Evolutionary conservation across 169 alveolate species (phyloP), one percentile per base, ranked within the genome.

Genomic region (Babesia ovis): DNA sequence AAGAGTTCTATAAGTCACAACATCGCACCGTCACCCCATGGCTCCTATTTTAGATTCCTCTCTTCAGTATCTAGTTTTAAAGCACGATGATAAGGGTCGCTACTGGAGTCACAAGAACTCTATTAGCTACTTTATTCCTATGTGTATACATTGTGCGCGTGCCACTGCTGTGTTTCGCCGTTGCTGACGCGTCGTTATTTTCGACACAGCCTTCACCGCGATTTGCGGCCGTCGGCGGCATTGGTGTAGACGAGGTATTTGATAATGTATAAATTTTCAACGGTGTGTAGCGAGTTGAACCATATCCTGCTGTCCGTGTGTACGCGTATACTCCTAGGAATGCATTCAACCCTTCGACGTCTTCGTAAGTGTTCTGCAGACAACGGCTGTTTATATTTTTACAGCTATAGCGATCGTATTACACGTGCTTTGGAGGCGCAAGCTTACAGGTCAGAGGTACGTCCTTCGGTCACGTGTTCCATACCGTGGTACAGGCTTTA

Each of bases 221-320:
- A 3, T 64, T 64, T 64, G 45, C 39, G 22, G 62, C 27, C 32
- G 59, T 29, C 5, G 6, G 42, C 9, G 62, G 74, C 16, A 46
- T 45, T 12, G 74, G 74, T 12, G 51, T 64, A 1, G 74, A 64
- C 74, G 74, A 64, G 74, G 74, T 64, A 46, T 37, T 39, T 23
- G 0, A 18, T 27, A 20, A 14, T 9, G 6, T 1, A 23, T 3
- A 18, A 18, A 2, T n/a, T 0, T 20, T 25, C 16, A 79, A 5
- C 6, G 18, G 22, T 57, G 29, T 58, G 58, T 58, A 79, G 86
- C 81, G 68, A 5, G 86, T 79, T 42, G 86, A 79, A 60, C 86
- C 86, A 27, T 39, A 37, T 16, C 86, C 86, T 0, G 27, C 45
- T 18, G 41, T 79, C 20, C 69, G 86, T 41, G 69, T 79, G 39